Evolutionary conservation across 2,329 filamentous ascomycete species (phyloP), one percentile per base, ranked within the genome.

Genomic region (Geosmithia putterillii): DNA sequence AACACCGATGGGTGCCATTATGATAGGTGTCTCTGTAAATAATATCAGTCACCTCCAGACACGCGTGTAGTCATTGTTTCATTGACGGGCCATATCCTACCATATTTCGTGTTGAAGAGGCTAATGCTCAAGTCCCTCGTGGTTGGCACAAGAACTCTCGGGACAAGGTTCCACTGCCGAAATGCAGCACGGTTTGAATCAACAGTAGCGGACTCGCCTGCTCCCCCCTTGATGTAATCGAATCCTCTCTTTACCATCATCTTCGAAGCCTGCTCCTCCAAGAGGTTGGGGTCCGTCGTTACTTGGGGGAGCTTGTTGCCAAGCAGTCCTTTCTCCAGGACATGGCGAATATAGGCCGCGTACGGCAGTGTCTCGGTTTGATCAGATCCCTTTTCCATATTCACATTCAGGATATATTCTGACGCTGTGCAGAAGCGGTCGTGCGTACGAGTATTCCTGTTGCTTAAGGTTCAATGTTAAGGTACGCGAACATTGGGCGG

Each of bases 1-100:
- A 0, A 85, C 79, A 0, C 83, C 83, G 2, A 87, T 68, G 0
- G 83, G 83, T 1, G 81, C 81, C 53, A 44, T 37, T n/a, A 40
- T 14, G 22, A 44, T 14, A 8, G 42, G 42, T 14, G 37, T 43
- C 10, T 23, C 58, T 28, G 17, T 9, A 15, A 15, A 36, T 5
- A 7, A 7, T 15, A 7, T n/a, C 14, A n/a, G 7, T 36, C 34
- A 7, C 15, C 7, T 6, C 10, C 10, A 25, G 34, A 15, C 15
- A n/a, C 34, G 15, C 14, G 6, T 36, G 7, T 18, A 36, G 34
- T 36, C 7, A 6, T 14, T n/a, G 14, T 15, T 18, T 7, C 14
- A n/a, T 7, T 20, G 36, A 10, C 23, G n/a, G n/a, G n/a, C n/a
- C n/a, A n/a, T n/a, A n/a, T n/a, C 36, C 19, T 38, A 38, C 36